Percentiles rank a stretch among this genome's conserved stretches.
Conservation (phyloP, 768 basidiomycete species). For the Lactifluus hygrophoroides region DNA sequence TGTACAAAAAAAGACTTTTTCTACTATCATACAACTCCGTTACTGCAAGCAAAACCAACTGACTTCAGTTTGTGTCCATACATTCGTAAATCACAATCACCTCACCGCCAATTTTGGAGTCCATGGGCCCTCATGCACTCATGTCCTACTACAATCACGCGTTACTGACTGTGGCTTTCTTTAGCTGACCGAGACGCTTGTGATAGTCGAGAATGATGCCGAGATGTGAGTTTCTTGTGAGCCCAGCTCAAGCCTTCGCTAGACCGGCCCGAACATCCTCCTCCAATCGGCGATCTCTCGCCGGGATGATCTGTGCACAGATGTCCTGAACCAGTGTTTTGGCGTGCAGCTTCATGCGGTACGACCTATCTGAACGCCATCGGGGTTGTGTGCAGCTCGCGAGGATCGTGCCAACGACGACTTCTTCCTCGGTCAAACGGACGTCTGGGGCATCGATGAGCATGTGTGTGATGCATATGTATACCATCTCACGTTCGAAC, state of each 20-base stretch:
- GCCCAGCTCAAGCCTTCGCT: background rate
- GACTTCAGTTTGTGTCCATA: background rate
- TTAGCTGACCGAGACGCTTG: no score
- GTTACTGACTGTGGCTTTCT: no score
- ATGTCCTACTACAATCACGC: no score
- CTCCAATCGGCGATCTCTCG: background rate
- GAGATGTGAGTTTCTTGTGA: constrained; percentile 24
- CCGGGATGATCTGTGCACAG: background rate
- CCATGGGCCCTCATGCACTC: no score
- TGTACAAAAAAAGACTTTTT: background rate
- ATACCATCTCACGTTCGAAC: background rate
- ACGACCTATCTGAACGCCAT: background rate
- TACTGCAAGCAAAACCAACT: background rate
- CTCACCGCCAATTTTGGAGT: background rate
- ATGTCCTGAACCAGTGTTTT: background rate
- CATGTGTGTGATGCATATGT: background rate
- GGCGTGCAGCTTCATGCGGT: background rate
- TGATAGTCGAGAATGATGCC: no score
- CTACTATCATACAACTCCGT: background rate
- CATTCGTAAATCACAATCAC: background rate
- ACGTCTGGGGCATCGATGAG: background rate
- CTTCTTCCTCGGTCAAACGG: background rate
- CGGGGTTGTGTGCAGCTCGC: background rate
- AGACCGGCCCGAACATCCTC: background rate
- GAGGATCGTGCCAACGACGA: background rate